phyloP scores from a whole-genome alignment of 345 rosid genomes.

The Lenwebbia sp. region DNA sequence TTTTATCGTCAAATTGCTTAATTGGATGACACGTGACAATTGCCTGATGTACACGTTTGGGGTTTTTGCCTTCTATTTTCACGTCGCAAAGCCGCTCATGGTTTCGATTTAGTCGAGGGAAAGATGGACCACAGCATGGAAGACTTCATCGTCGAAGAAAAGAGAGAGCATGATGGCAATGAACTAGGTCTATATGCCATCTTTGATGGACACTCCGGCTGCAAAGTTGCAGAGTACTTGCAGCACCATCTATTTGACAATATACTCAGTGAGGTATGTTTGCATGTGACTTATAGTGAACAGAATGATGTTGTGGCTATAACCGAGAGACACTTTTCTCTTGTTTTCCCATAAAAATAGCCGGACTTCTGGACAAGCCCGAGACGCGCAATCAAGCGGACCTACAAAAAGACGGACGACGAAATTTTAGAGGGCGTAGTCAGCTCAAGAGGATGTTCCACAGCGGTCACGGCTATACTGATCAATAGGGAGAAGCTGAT shows the following conservation, averaged over 20 bases:
- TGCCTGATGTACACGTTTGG: no score
- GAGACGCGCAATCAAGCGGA: constrained; percentile 22
- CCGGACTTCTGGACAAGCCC: constrained; percentile 32
- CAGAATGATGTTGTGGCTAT: no score
- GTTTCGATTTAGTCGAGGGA: constrained; percentile 38
- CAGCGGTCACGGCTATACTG: constrained; percentile 37
- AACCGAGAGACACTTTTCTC: neutral
- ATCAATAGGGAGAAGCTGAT: constrained; percentile 29
- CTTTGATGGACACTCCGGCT: constrained; percentile 45
- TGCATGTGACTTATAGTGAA: neutral
- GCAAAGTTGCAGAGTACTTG: constrained; percentile 35
- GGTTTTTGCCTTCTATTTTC: no score
- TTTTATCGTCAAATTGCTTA: no score
- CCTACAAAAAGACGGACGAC: constrained; percentile 23
- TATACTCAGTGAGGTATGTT: constrained; percentile 26
- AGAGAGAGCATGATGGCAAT: constrained; percentile 17
- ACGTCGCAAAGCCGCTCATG: constrained; percentile 27
- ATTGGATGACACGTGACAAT: no score
- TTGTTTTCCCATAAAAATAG: constrained; percentile 5
- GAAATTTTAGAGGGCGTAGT: constrained; percentile 25
- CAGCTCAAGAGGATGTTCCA: constrained; percentile 36
- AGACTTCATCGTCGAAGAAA: constrained; percentile 41
- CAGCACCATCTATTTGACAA: constrained; percentile 33
- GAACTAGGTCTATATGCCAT: constrained; percentile 39
- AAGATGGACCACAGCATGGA: constrained; percentile 45